Evolutionary conservation across 1,139 yeast species (phyloP).

Genomic region (Kodamaea anthophila): DNA sequence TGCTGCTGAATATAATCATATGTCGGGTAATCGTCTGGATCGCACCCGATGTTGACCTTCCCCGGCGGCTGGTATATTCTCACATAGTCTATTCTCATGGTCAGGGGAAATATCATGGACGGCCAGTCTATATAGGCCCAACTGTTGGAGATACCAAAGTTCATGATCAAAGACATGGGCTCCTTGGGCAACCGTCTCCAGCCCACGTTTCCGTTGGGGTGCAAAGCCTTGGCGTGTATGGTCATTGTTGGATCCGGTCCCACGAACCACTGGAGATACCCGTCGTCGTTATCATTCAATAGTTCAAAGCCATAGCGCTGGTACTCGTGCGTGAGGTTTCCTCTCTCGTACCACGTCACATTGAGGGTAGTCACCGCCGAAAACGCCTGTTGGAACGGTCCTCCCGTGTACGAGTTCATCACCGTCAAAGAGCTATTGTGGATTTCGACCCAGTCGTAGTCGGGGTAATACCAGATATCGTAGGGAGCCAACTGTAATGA

Average conservation of each 20-base stretch:
- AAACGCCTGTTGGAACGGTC: constrained; percentile 25
- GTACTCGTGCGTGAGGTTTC: constrained; percentile 15
- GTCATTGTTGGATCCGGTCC: constrained; percentile 22
- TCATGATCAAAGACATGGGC: constrained; percentile 23
- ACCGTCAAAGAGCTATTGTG: constrained; percentile 17
- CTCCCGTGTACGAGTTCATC: constrained; percentile 26
- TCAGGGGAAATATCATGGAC: constrained; percentile 19
- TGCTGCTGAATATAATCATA: constrained; percentile 19
- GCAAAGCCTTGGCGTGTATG: constrained; percentile 18
- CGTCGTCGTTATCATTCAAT: constrained; percentile 18
- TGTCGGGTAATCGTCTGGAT: constrained; percentile 22
- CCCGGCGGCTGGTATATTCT: constrained; percentile 23
- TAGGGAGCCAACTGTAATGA: constrained; percentile 24
- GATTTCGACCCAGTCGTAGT: constrained; percentile 20
- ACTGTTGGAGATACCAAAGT: constrained; percentile 23
- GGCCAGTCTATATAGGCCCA: constrained; percentile 31
- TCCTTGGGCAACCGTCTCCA: constrained; percentile 22
- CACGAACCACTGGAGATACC: constrained; percentile 24
- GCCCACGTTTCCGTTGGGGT: constrained; percentile 24
- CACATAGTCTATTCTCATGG: constrained; percentile 19
- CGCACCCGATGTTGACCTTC: constrained; percentile 20
- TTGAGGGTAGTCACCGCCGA: constrained; percentile 23
- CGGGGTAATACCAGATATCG: constrained; percentile 27
- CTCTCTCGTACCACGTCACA: constrained; percentile 20
- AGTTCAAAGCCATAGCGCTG: constrained; percentile 23